These are phyloP conservation scores for Craterostigma plantagineum DNA, from an alignment of 257 asterid genomes.

Conservation along the genomic window DNA sequence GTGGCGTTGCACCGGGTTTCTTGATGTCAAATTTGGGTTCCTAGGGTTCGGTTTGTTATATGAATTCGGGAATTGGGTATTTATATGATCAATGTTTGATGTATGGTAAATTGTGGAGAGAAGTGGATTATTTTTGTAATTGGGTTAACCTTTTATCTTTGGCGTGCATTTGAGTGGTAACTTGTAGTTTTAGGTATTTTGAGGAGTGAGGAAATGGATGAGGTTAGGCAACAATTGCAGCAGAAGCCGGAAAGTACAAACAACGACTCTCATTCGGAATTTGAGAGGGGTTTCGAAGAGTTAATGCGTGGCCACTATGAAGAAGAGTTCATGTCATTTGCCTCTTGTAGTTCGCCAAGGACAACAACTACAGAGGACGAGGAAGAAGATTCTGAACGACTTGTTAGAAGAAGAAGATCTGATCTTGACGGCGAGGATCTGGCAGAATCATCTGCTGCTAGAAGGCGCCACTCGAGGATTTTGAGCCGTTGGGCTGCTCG, in stretches of 20 bases:
- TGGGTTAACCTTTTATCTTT: conserved; percentile 10
- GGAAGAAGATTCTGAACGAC: conserved; percentile 68
- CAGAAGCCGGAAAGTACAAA: conserved; percentile 82
- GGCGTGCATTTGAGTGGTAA: conserved; percentile 13
- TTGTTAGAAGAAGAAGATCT: conserved; percentile 71
- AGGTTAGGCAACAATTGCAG: conserved; percentile 59
- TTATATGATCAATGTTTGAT: conserved; percentile 13
- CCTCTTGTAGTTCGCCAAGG: conserved; percentile 72
- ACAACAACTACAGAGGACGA: conserved; percentile 51
- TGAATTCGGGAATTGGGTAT: conserved; percentile 18
- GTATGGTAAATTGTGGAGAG: conserved; percentile 8
- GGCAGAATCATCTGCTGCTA: conserved; percentile 92
- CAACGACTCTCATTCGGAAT: conserved; percentile 42
- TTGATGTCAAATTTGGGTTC: conserved; percentile 18
- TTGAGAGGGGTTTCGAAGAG: conserved; percentile 88
- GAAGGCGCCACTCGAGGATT: conserved; percentile 73
- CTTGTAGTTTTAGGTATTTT: conserved; percentile 9
- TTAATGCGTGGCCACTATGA: conserved; percentile 82
- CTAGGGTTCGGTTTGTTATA: conserved; percentile 24
- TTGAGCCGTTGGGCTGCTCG: conserved; percentile 81
- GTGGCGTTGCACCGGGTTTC: conserved; percentile 14
- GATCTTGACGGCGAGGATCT: conserved; percentile 85
- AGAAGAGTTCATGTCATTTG: conserved; percentile 63
- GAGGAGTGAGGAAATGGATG: conserved; percentile 31
- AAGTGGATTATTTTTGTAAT: conserved; percentile 11